A percentile compares a stretch with the other conserved stretches of the same genome.
Conservation (phyloP, 352 stramenopile genomes). For the Globisporangium nodosum region DNA sequence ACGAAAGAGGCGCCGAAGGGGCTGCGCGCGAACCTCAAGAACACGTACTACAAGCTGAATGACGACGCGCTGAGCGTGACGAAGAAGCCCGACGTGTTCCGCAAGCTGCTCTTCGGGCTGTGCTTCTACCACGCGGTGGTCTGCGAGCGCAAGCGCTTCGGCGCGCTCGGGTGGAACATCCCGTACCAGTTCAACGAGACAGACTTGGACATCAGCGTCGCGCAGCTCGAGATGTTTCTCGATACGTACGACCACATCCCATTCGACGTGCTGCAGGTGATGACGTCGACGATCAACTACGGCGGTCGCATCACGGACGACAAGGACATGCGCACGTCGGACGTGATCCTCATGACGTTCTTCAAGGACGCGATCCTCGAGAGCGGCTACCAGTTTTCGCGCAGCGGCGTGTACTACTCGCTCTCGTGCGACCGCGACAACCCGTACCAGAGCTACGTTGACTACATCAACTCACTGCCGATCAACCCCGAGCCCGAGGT, state of each 20-base stretch:
- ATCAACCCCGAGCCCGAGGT: slow-evolving; percentile 89
- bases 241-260: slow-evolving; percentile 84
- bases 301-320: slow-evolving; percentile 92
- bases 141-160: slow-evolving; percentile 94
- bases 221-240: slow-evolving; percentile 84
- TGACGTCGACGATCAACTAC: slow-evolving; percentile 95
- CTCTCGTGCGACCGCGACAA: slow-evolving; percentile 66
- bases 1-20: slow-evolving; percentile 95
- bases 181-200: slow-evolving; percentile 97
- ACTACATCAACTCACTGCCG: slow-evolving; percentile 92
- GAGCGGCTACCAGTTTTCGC: slow-evolving; percentile 68
- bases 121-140: slow-evolving; percentile 90
- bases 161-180: slow-evolving; percentile 95
- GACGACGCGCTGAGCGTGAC: slow-evolving; percentile 83
- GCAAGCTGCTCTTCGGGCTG: slow-evolving; percentile 93
- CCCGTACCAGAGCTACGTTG: slow-evolving; percentile 80
- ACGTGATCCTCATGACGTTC: slow-evolving; percentile 88
- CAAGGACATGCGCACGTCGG: slow-evolving; percentile 90
- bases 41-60: slow-evolving; percentile 93
- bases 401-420: slow-evolving; percentile 86
- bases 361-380: slow-evolving; percentile 83
- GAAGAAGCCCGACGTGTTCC: slow-evolving; percentile 84
- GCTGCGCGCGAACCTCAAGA: slow-evolving; percentile 90
- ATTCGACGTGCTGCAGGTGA: slow-evolving; percentile 88
- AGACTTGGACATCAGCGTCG: slow-evolving; percentile 88